Percentiles rank a stretch among this genome's conserved stretches.
Evolutionary conservation across 2,329 filamentous ascomycete genomes (phyloP).

Genomic region (Fusarium solani-melongenae): DNA sequence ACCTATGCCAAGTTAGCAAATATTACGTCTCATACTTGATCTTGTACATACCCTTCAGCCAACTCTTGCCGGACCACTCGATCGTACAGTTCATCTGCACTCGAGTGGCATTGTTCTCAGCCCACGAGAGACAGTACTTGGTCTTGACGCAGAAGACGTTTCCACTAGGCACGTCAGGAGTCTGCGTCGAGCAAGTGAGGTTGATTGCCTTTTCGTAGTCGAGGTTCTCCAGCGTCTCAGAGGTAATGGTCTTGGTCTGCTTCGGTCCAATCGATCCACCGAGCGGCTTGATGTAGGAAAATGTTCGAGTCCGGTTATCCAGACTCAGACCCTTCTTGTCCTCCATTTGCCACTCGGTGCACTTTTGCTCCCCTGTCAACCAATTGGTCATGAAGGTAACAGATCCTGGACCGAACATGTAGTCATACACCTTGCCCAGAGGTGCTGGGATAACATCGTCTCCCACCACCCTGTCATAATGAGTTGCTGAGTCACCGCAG

Average conservation of each 20-base stretch:
- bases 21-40: background rate
- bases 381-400: conserved; percentile 87
- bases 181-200: conserved; percentile 85
- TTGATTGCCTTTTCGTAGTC: conserved; percentile 90
- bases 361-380: conserved; percentile 88
- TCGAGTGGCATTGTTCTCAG: conserved; percentile 84
- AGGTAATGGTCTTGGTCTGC: conserved; percentile 94
- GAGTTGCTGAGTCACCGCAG: conserved; percentile 80
- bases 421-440: conserved; percentile 88
- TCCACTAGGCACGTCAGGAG: conserved; percentile 93
- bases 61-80: conserved; percentile 98
- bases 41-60: conserved; percentile 83
- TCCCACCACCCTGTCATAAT: conserved; percentile 86
- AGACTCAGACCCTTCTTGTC: conserved; percentile 82
- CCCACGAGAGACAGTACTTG: conserved; percentile 94
- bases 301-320: conserved; percentile 80
- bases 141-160: conserved; percentile 94
- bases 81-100: conserved; percentile 89
- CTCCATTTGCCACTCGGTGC: conserved; percentile 85
- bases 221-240: conserved; percentile 83
- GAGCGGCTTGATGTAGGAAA: conserved; percentile 92
- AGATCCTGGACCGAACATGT: conserved; percentile 87
- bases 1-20: conserved; percentile 63
- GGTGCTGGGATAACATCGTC: conserved; percentile 90
- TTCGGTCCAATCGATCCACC: conserved; percentile 86